These are phyloP conservation scores for Colletotrichum sp. DNA, from an alignment of 2,329 filamentous ascomycete genomes.

Conservation along the genomic window DNA sequence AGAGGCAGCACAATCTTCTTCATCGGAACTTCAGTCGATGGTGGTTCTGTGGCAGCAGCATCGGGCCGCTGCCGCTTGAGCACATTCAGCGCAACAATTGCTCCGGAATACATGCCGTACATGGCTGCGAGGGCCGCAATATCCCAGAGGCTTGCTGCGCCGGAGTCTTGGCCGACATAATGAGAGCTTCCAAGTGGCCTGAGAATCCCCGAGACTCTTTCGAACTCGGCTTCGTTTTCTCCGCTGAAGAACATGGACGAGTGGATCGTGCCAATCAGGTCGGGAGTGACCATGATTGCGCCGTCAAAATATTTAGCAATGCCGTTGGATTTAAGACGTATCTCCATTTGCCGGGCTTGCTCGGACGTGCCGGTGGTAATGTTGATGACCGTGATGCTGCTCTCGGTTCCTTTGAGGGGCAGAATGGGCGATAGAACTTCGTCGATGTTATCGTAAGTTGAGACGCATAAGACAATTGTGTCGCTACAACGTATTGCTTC, in stretches of 20 bases:
- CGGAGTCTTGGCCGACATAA: constrained; percentile 24
- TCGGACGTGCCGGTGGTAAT: constrained; percentile 31
- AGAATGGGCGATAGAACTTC: not conserved
- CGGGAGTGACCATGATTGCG: constrained; percentile 32
- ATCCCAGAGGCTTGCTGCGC: constrained; percentile 27
- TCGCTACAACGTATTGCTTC: constrained; percentile 20
- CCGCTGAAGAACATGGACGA: constrained; percentile 27
- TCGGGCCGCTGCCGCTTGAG: constrained; percentile 23
- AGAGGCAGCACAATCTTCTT: constrained; percentile 26
- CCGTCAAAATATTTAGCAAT: constrained; percentile 29
- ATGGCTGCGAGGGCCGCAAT: constrained; percentile 29
- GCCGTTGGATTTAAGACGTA: constrained; percentile 14
- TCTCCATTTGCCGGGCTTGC: constrained; percentile 25
- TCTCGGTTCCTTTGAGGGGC: not conserved
- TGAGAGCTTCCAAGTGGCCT: constrained; percentile 22
- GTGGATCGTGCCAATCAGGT: constrained; percentile 28
- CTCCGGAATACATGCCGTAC: constrained; percentile 32
- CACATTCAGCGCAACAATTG: constrained; percentile 26
- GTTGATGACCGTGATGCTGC: constrained; percentile 27
- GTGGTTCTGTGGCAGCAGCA: not conserved
- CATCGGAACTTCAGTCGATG: not conserved
- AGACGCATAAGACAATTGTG: constrained; percentile 28
- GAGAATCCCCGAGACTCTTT: constrained; percentile 4
- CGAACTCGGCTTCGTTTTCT: constrained; percentile 20
- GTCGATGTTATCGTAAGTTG: constrained; percentile 28